Conservation (phyloP, 208 protist genomes). For the Acanthamoeba castellanii region DNA sequence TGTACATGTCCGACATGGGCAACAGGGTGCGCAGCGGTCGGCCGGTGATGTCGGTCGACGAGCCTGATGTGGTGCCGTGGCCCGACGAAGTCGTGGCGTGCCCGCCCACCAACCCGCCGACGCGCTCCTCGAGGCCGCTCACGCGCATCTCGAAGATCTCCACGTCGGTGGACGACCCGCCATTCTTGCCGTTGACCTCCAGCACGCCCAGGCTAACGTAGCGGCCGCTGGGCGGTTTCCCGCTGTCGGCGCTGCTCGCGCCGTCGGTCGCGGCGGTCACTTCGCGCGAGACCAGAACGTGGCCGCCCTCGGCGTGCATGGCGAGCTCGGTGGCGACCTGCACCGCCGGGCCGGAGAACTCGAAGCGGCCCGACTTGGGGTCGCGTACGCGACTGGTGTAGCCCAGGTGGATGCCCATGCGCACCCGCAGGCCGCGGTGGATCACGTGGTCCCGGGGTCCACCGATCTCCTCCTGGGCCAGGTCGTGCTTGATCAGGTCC, state of each 20-base stretch:
- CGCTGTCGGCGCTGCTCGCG: background rate
- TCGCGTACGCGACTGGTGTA: background rate
- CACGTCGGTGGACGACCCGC: background rate
- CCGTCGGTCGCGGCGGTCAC: background rate
- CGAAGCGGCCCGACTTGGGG: constrained; percentile 7
- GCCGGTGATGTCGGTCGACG: background rate
- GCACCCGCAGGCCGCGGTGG: constrained; percentile 47
- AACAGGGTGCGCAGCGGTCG: no score
- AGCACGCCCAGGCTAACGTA: background rate
- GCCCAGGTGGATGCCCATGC: constrained; percentile 72
- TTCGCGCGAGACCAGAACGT: constrained; percentile 6
- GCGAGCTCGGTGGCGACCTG: background rate
- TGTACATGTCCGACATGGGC: background rate
- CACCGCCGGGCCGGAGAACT: constrained; percentile 34
- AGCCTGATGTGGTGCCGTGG: background rate
- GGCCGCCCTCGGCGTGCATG: constrained; percentile 24
- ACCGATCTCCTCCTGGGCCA: constrained; percentile 3
- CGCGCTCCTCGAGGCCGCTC: background rate
- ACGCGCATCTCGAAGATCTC: constrained; percentile 20
- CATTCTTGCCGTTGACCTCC: background rate
- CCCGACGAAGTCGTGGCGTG: background rate
- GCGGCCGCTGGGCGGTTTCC: background rate
- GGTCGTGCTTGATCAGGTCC: background rate
- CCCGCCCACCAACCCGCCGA: background rate
- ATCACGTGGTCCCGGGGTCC: background rate